These are phyloP conservation scores for Agrocybe chaxingu DNA, from an alignment of 768 basidiomycete genomes.

Conservation along the genomic window DNA sequence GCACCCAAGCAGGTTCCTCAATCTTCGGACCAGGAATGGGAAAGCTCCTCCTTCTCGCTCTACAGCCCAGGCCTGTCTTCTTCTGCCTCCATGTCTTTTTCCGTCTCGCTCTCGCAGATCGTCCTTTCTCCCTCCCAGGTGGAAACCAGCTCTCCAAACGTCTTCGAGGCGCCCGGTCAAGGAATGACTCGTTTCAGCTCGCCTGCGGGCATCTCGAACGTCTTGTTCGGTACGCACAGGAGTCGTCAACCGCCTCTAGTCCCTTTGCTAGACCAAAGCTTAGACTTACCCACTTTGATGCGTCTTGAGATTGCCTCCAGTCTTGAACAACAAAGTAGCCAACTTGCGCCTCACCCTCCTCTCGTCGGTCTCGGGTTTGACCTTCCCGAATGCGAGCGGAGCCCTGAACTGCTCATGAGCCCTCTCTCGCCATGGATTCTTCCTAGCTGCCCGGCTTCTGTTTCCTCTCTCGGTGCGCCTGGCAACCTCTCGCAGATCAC, in stretches of 20 bases:
- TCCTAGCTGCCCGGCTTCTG: neutral
- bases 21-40: slow-evolving; percentile 4
- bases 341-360: neutral
- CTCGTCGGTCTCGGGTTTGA: neutral
- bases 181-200: slow-evolving; percentile 4
- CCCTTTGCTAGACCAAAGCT: slow-evolving; percentile 5
- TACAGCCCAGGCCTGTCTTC: slow-evolving; percentile 3
- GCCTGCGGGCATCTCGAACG: slow-evolving; percentile 6
- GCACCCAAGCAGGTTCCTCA: slow-evolving; percentile 6
- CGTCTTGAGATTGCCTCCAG: slow-evolving; percentile 14
- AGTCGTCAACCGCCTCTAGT: slow-evolving; percentile 3
- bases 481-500: too few relatives aligned
- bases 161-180: slow-evolving; percentile 5
- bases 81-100: slow-evolving; percentile 6
- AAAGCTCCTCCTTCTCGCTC: slow-evolving; percentile 8
- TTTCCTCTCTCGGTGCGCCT: too few relatives aligned
- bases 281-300: slow-evolving; percentile 13
- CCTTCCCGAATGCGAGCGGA: neutral
- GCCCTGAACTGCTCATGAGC: neutral
- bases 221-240: slow-evolving; percentile 7
- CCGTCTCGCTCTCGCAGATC: slow-evolving; percentile 7
- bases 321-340: neutral
- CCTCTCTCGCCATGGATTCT: neutral
- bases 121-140: slow-evolving; percentile 9
- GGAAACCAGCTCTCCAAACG: slow-evolving; percentile 7